Conservation (phyloP, 2,329 filamentous ascomycete species). For the Colletotrichum tanaceti region DNA sequence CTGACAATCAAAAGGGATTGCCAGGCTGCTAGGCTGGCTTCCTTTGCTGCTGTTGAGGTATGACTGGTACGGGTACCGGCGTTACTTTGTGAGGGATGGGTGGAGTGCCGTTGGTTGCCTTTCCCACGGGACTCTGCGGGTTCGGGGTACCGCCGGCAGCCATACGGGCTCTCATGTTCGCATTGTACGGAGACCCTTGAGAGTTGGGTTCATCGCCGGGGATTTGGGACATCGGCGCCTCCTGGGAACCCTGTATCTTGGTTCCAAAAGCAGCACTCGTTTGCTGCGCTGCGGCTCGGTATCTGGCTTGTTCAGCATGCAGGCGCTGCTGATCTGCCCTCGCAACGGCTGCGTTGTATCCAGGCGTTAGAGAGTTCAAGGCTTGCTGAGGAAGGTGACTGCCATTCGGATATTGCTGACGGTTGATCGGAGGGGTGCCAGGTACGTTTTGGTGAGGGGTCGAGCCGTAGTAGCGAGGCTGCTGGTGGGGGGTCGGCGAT, state of each 20-base stretch:
- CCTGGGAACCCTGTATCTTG: constrained; percentile 61
- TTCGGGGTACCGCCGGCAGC: constrained; percentile 48
- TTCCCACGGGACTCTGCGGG: constrained; percentile 48
- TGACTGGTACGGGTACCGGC: constrained; percentile 57
- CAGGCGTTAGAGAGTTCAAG: constrained; percentile 26
- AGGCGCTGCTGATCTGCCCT: constrained; percentile 47
- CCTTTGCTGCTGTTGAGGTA: constrained; percentile 52
- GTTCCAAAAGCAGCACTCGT: constrained; percentile 55
- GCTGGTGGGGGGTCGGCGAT: constrained; percentile 47
- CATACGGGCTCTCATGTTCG: constrained; percentile 53
- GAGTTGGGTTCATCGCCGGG: constrained; percentile 49
- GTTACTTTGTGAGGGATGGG: constrained; percentile 55
- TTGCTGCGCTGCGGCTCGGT: constrained; percentile 59
- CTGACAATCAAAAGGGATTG: background rate
- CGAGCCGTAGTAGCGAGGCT: constrained; percentile 42
- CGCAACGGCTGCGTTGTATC: constrained; percentile 31
- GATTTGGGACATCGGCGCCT: constrained; percentile 53
- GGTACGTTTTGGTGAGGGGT: constrained; percentile 45
- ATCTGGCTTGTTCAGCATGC: constrained; percentile 61
- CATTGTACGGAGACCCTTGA: constrained; percentile 50
- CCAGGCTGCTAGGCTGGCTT: constrained; percentile 32
- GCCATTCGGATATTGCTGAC: constrained; percentile 49
- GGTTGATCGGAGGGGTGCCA: constrained; percentile 43
- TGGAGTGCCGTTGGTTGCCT: constrained; percentile 51
- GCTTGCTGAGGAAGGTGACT: constrained; percentile 49